Base-by-base conservation (phyloP, 1,139 yeast species). In the Wickerhamiella infanticola region DNA sequence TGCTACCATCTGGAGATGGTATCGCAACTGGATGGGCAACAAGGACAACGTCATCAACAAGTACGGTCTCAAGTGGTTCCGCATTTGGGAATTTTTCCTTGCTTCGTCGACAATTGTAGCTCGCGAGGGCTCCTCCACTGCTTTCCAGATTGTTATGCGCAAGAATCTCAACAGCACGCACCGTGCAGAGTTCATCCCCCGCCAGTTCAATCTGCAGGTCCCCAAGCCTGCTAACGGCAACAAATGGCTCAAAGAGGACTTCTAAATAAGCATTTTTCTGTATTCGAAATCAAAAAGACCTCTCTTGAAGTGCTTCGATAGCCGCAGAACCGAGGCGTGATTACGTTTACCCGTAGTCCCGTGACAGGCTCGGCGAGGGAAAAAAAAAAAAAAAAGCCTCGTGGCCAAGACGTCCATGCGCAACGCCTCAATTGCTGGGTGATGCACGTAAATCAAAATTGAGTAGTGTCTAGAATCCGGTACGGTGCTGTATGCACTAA, bases 1-100 rank as follows among this genome's bases (percentile, higher is more conserved):
- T 50, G 85, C 90, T 43, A 85, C 96, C 48, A 69, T 85, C 60
- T 84, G 93, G 88, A 77, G 80, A 69, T 85, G 95, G 96, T 86
- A 86, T 76, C 72, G 93, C 65, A 86, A 85, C 76, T 85, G 96
- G 96, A 63, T 81, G 58, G 81, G 80, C 51, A 85, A 85, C 77
- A 75, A 74, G 67, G 90, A 83, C 46, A 70, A 76, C 61, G 85
- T 76, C 51, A 71, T 79, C 50, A 74, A 75, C 69, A 83, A 82
- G 69, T 85, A 86, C 60, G 96, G 96, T 57, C 67, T 74, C 56
- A 80, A 79, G 68, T 85, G 95, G 95, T 86, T 71, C 69, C 79
- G 94, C 67, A 84, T 85, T 65, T 85, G 95, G 95, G 94, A 84
- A 67, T 84, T 66, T 71, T 85, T 85, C 69, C 75, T 85, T 61